Conservation (phyloP, 2,329 filamentous ascomycete genomes). For the Remersonia thermophila region DNA sequence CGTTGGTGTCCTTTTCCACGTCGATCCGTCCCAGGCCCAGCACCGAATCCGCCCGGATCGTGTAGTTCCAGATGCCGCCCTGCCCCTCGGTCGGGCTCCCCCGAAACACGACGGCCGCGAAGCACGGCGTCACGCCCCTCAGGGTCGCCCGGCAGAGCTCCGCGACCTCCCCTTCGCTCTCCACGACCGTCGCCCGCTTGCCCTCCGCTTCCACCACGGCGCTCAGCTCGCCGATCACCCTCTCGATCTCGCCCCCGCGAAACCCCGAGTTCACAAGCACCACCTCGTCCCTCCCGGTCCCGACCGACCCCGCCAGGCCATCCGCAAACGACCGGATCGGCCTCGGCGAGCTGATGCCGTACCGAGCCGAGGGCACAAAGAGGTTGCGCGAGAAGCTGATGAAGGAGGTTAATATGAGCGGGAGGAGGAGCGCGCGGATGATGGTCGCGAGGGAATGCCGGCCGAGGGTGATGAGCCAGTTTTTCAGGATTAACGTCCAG, state of each 20-base stretch:
- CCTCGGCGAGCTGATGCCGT: constrained; percentile 53
- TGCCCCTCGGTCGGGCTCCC: constrained; percentile 61
- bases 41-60: constrained; percentile 61
- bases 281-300: constrained; percentile 51
- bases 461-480: constrained; percentile 44
- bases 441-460: constrained; percentile 41
- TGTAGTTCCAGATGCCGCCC: constrained; percentile 71
- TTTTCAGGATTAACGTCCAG: constrained; percentile 50
- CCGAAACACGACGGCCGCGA: constrained; percentile 59
- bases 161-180: constrained; percentile 20
- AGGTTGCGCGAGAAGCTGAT: constrained; percentile 67
- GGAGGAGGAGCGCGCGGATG: constrained; percentile 47
- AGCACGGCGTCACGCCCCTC: constrained; percentile 57
- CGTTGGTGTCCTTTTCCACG: constrained; percentile 53
- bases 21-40: constrained; percentile 54
- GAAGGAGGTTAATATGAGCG: constrained; percentile 45
- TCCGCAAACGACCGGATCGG: constrained; percentile 52
- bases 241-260: constrained; percentile 56
- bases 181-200: constrained; percentile 27
- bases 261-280: constrained; percentile 68
- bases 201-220: constrained; percentile 41
- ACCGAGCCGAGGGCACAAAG: constrained; percentile 65
- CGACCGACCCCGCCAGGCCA: constrained; percentile 45
- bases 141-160: constrained; percentile 45
- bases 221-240: constrained; percentile 53